Evolutionary conservation across 495 filamentous ascomycete genomes (phyloP).

Genomic region (Aspergillus affinis): DNA sequence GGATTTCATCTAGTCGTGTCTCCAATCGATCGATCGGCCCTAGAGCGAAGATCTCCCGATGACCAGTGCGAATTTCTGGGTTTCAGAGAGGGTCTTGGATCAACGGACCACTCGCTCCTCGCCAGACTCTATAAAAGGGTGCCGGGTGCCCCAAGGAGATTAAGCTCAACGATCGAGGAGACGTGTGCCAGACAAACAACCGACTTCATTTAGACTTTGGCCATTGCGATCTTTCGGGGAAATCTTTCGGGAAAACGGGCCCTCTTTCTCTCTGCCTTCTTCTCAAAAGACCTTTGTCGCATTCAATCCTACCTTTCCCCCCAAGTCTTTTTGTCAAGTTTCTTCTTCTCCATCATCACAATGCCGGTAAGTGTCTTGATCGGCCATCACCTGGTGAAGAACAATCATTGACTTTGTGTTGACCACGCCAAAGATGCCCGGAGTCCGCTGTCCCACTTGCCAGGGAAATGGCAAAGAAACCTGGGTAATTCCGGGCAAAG

Average conservation of each 20-base stretch:
- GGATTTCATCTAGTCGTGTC: slow-evolving; percentile 15
- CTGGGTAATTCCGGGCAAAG: slow-evolving; percentile 53
- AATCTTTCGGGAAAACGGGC: background rate
- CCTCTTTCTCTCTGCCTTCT: slow-evolving; percentile 1
- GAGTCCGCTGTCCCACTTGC: slow-evolving; percentile 50
- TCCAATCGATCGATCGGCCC: slow-evolving; percentile 25
- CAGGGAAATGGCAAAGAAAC: slow-evolving; percentile 37
- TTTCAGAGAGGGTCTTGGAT: slow-evolving; percentile 12
- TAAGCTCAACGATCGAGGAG: slow-evolving; percentile 16
- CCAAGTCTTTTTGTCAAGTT: background rate
- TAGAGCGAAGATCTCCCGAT: slow-evolving; percentile 29
- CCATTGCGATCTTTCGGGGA: slow-evolving; percentile 10
- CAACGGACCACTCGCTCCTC: background rate
- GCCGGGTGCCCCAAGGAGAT: slow-evolving; percentile 10
- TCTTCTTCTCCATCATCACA: background rate
- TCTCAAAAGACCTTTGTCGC: background rate
- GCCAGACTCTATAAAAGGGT: slow-evolving; percentile 20
- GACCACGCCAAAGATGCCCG: slow-evolving; percentile 42
- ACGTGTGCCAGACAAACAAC: slow-evolving; percentile 6
- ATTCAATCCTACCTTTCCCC: background rate
- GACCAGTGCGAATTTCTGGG: slow-evolving; percentile 12
- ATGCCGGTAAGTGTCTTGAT: slow-evolving; percentile 12
- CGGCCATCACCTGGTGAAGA: background rate
- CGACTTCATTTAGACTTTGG: slow-evolving; percentile 7
- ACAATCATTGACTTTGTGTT: slow-evolving; percentile 5